Evolutionary conservation across 805 yeast species (phyloP).

Genomic region (Wickerhamiella australiensis): DNA sequence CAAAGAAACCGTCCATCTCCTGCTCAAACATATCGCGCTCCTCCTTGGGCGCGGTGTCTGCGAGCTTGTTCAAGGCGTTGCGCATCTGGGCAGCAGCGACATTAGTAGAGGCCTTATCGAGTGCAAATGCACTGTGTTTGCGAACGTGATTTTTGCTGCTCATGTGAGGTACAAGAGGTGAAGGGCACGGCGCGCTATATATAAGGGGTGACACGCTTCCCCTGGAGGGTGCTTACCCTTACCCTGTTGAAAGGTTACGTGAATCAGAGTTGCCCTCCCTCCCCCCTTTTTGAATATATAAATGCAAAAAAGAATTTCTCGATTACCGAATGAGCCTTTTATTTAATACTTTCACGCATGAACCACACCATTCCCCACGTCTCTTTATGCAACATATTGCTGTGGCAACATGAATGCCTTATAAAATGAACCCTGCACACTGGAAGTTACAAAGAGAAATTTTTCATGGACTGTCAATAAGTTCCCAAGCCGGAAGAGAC

Average conservation of each 20-base stretch:
- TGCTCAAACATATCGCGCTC: slow-evolving; percentile 51
- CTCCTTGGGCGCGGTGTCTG: slow-evolving; percentile 50
- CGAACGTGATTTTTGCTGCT: slow-evolving; percentile 12
- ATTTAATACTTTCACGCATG: no score
- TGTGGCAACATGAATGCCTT: no score
- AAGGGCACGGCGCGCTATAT: not conserved
- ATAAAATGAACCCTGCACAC: not conserved
- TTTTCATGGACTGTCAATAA: not conserved
- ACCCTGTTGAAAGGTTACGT: slow-evolving; percentile 4
- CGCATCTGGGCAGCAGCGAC: slow-evolving; percentile 98
- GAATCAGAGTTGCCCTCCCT: no score
- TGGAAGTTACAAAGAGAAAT: not conserved
- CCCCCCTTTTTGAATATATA: no score
- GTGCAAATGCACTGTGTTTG: slow-evolving; percentile 38
- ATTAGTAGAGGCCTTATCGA: slow-evolving; percentile 86
- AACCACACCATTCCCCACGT: no score
- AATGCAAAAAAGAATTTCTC: no score
- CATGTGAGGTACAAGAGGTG: not conserved
- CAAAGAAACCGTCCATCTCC: slow-evolving; percentile 90
- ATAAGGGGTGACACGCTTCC: not conserved
- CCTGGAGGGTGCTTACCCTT: not conserved
- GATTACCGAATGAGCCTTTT: no score
- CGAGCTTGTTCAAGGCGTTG: slow-evolving; percentile 78
- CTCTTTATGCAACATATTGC: no score
- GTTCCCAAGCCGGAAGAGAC: no score